Percentiles rank a stretch among this genome's conserved stretches.
phyloP scores from a whole-genome alignment of 345 rosid genomes.

The Anastatica hierochuntica region DNA sequence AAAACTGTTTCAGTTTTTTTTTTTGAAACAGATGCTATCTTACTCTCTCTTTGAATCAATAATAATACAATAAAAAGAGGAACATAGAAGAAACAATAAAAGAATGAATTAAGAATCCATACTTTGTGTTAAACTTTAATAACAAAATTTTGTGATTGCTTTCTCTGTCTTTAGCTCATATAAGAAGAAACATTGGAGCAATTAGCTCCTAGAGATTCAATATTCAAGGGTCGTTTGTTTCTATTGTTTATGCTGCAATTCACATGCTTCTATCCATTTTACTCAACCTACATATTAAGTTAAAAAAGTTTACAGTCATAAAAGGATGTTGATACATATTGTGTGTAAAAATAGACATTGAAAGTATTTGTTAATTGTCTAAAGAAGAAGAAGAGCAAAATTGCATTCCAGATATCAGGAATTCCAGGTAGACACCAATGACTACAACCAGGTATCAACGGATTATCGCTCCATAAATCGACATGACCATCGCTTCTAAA shows the following conservation, averaged over 20 bases:
- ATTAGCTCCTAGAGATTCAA: slow-evolving; percentile 8
- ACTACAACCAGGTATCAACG: slow-evolving; percentile 65
- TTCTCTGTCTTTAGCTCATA: slow-evolving; percentile 1
- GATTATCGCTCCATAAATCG: slow-evolving; percentile 69
- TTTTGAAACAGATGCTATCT: not conserved
- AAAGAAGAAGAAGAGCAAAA: slow-evolving; percentile 46
- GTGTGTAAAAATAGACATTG: not conserved
- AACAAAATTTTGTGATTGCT: slow-evolving; percentile 6
- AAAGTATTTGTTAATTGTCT: slow-evolving; percentile 16
- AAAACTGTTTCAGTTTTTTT: slow-evolving; percentile 11
- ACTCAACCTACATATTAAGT: slow-evolving; percentile 12
- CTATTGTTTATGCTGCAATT: slow-evolving; percentile 7
- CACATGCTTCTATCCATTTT: not conserved
- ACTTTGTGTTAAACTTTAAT: not conserved
- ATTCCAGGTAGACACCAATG: slow-evolving; percentile 96
- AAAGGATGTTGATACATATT: not conserved
- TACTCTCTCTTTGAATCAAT: not conserved
- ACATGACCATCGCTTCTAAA: slow-evolving; percentile 79
- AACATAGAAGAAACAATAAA: slow-evolving; percentile 12
- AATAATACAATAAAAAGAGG: slow-evolving; percentile 13
- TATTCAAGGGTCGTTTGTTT: slow-evolving; percentile 14
- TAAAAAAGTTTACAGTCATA: not conserved
- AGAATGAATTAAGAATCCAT: slow-evolving; percentile 18
- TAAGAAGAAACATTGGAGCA: not conserved
- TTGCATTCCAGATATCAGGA: slow-evolving; percentile 83